Evolutionary conservation across 2,329 filamentous ascomycete species (phyloP), one percentile per base, ranked within the genome.

Genomic region (Emergomyces orientalis): DNA sequence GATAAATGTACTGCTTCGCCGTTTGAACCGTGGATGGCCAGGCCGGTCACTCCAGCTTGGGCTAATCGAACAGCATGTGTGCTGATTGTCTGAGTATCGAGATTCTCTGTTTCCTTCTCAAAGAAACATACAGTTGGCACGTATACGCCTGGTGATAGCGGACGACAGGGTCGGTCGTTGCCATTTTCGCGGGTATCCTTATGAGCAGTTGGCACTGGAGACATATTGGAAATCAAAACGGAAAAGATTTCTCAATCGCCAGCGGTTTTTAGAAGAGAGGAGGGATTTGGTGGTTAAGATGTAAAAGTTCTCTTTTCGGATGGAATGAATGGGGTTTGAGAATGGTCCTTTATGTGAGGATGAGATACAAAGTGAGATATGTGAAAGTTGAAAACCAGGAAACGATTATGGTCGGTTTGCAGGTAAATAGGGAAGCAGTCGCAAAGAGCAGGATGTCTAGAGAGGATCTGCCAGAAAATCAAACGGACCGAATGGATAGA

Each of bases 11-110:
- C 88, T 30, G 91, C 90, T 79, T 96, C 91, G 65, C 91, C 91
- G 76, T 95, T 96, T 68, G 90, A 94, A 65, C 91, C 91, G 87
- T 94, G 91, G 68, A 88, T 88, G 52, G 94, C 89, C 34, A 96
- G 82, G 45, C 91, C 91, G 58, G 87, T 89, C 13, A 96, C 85
- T 9, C 91, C 91, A 63, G 86, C 88, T 73, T 86, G 81, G 45
- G 87, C 88, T 57, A 96, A 84, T 57, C 90, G 87, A 68, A 89
- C 84, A 34, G 90, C 88, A 73, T 96, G 91, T 72, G 84, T 87
- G 76, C 90, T 88, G 78, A 94, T 90, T 64, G 84, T 84, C 43
- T 88, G 81, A 66, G 92, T 86, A 72, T 96, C 91, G 70, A 96
- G 83, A 59, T 94, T 89, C 77, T 96, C 91, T 56, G 89, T 94